phyloP scores from a whole-genome alignment of 192 early-diverging fungal genomes.

The Funneliformis geosporum region DNA sequence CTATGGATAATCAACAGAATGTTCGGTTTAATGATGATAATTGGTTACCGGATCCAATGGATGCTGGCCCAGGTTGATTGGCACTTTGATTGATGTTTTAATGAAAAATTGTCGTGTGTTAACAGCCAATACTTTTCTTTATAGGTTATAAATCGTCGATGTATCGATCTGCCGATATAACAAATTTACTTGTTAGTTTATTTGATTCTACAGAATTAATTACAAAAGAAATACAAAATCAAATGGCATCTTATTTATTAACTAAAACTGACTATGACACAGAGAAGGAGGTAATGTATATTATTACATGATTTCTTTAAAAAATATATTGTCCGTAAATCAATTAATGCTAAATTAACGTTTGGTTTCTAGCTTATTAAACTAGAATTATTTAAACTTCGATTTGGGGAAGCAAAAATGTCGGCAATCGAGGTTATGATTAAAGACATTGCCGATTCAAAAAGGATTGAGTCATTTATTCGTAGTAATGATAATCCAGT shows the following conservation, averaged over 20 bases:
- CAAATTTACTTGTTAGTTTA: constrained; percentile 65
- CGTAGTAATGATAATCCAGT: background rate
- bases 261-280: constrained; percentile 48
- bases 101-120: background rate
- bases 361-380: constrained; percentile 50
- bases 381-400: constrained; percentile 73
- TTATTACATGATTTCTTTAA: background rate
- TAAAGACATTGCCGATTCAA: constrained; percentile 75
- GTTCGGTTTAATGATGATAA: constrained; percentile 50
- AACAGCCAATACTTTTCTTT: background rate
- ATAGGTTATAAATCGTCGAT: constrained; percentile 36
- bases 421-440: constrained; percentile 80
- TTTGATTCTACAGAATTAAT: constrained; percentile 72
- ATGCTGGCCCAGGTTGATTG: constrained; percentile 50
- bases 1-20: constrained; percentile 50
- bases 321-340: background rate
- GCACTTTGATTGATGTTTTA: background rate
- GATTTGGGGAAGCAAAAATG: constrained; percentile 65
- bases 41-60: constrained; percentile 64
- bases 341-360: background rate
- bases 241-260: constrained; percentile 59
- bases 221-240: constrained; percentile 67
- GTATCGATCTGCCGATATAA: constrained; percentile 57
- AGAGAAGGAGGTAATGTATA: constrained; percentile 51
- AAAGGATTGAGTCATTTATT: constrained; percentile 49